Percentiles rank a stretch among this genome's conserved stretches.
These are phyloP conservation scores for Clonostachys rosea DNA, from an alignment of 2,329 filamentous ascomycete species.

Conservation along the genomic window DNA sequence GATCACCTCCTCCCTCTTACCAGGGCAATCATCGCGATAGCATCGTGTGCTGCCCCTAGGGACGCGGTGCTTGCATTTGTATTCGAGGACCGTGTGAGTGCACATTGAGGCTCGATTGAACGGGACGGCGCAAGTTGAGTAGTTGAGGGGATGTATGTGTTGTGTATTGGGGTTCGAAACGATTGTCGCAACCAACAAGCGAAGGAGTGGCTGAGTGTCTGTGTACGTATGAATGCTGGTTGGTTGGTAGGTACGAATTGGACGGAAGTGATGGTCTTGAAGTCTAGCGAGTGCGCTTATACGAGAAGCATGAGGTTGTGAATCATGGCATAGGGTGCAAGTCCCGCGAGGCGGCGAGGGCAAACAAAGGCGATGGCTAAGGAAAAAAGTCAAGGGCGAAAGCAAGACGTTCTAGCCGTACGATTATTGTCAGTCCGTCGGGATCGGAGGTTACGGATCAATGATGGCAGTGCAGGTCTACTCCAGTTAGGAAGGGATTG, in stretches of 20 bases:
- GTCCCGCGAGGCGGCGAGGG: too few species aligned
- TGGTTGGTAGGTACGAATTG: not conserved
- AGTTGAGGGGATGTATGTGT: not conserved
- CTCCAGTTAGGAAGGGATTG: too few species aligned
- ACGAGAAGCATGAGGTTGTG: not conserved
- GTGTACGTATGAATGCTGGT: not conserved
- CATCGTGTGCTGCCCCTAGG: conserved; percentile 26
- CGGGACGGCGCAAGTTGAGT: not conserved
- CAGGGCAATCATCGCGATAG: conserved; percentile 21
- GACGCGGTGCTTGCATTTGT: conserved; percentile 27
- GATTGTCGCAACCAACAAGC: not conserved
- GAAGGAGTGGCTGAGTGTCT: not conserved
- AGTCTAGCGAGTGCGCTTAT: not conserved
- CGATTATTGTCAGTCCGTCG: too few species aligned
- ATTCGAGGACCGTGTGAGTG: conserved; percentile 21
- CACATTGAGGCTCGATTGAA: conserved; percentile 18
- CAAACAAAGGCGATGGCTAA: too few species aligned
- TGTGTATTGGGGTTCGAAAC: not conserved
- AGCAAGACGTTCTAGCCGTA: too few species aligned
- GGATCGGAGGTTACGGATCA: too few species aligned
- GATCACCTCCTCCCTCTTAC: conserved; percentile 20
- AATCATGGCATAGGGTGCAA: too few species aligned
- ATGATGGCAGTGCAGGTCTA: too few species aligned
- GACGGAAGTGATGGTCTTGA: not conserved
- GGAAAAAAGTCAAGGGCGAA: too few species aligned